Evolutionary conservation across 1,284 basidiomycete species (phyloP).

Genomic region (Marasmius tenuissimus): DNA sequence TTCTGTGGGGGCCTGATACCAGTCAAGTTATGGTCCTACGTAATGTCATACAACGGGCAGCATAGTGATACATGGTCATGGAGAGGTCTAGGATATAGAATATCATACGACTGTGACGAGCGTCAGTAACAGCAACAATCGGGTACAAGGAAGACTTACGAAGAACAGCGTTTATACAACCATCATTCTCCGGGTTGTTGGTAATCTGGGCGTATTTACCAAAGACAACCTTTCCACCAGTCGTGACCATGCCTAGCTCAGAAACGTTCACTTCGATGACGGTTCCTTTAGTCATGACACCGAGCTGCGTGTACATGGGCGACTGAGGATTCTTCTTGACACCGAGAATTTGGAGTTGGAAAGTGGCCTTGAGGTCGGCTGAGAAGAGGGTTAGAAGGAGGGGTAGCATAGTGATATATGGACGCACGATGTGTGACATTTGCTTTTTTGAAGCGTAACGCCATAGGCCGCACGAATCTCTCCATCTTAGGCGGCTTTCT

Average conservation of each 20-base stretch:
- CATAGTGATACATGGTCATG: neutral
- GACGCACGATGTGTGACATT: constrained; percentile 97
- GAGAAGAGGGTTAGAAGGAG: constrained; percentile 10
- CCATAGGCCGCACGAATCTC: constrained; percentile 97
- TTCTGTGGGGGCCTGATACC: too few relatives aligned
- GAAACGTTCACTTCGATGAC: constrained; percentile 98
- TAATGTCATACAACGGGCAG: neutral
- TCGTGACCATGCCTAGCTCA: constrained; percentile 97
- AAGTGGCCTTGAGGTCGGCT: constrained; percentile 98
- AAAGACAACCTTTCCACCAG: constrained; percentile 92
- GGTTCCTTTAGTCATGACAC: constrained; percentile 98
- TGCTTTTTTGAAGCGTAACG: constrained; percentile 95
- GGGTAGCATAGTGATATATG: neutral
- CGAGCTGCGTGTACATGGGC: constrained; percentile 94
- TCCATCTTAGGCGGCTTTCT: constrained; percentile 99
- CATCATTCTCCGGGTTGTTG: constrained; percentile 95
- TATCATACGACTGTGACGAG: constrained; percentile 36
- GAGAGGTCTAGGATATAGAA: neutral
- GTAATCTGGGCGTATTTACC: constrained; percentile 97
- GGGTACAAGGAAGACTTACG: constrained; percentile 47
- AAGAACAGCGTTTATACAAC: constrained; percentile 93
- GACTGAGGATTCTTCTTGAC: constrained; percentile 99
- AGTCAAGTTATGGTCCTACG: too few relatives aligned
- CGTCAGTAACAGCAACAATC: neutral
- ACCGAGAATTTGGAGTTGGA: constrained; percentile 96